Conservation (phyloP, 805 yeast species). For the Saccharomycopsis sp. region DNA sequence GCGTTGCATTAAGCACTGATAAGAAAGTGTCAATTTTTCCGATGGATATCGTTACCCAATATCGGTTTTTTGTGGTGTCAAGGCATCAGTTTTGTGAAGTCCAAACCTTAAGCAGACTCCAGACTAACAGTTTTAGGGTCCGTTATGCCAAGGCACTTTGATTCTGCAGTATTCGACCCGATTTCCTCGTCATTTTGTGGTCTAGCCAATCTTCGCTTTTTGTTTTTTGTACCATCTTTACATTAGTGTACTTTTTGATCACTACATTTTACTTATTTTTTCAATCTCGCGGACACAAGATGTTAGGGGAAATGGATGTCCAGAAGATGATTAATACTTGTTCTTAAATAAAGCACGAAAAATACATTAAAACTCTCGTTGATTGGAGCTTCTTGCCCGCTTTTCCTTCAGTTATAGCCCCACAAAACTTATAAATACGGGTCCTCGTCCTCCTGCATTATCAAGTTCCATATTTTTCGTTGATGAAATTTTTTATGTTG, state of each 20-base stretch:
- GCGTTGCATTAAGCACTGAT: background rate
- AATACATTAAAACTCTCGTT: background rate
- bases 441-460: background rate
- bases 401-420: background rate
- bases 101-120: too few species aligned
- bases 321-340: background rate
- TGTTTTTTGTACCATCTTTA: background rate
- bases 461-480: background rate
- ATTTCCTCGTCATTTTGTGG: too few species aligned
- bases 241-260: background rate
- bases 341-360: background rate
- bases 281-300: constrained; percentile 7
- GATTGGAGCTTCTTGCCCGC: background rate
- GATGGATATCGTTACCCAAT: background rate
- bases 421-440: background rate
- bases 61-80: background rate
- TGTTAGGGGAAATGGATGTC: constrained; percentile 11
- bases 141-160: too few species aligned
- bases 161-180: too few species aligned
- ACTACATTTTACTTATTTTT: background rate
- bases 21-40: background rate
- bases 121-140: too few species aligned
- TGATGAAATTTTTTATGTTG: background rate
- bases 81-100: background rate
- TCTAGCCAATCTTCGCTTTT: background rate